Evolutionary conservation across 345 rosid genomes (phyloP).

Genomic region (Eucalyptus tenuipes): DNA sequence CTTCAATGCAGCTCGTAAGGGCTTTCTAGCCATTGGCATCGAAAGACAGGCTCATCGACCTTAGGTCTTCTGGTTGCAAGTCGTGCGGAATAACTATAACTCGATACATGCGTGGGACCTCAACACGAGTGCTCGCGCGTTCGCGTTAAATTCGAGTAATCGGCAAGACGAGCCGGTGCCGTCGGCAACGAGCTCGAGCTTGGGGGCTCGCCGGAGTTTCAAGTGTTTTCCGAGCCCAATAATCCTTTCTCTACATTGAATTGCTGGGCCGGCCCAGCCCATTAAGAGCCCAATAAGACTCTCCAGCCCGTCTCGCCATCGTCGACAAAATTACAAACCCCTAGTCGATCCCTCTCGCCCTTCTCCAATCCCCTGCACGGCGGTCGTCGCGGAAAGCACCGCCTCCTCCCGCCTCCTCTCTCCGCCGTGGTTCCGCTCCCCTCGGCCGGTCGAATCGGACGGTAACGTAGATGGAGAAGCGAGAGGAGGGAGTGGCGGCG

Average conservation of each 20-base stretch:
- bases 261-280: not conserved
- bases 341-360: not conserved
- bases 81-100: not conserved
- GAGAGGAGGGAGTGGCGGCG: not conserved
- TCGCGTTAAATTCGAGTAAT: not conserved
- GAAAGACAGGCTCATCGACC: not conserved
- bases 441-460: not conserved
- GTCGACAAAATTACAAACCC: not conserved
- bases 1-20: not conserved
- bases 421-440: not conserved
- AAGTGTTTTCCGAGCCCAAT: not conserved
- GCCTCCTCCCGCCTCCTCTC: not conserved
- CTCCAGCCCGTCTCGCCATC: not conserved
- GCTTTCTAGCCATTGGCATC: not conserved
- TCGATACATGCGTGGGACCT: not conserved
- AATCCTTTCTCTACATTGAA: accelerated
- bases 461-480: not conserved
- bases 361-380: not conserved
- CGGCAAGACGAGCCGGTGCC: not conserved
- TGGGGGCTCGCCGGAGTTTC: not conserved
- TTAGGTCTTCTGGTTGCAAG: not conserved
- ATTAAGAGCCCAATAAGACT: not conserved
- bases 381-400: not conserved
- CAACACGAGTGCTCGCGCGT: not conserved
- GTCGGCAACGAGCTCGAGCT: not conserved